These are phyloP conservation scores for Lizonia empirigonia DNA, from an alignment of 2,329 filamentous ascomycete species.

Conservation along the genomic window DNA sequence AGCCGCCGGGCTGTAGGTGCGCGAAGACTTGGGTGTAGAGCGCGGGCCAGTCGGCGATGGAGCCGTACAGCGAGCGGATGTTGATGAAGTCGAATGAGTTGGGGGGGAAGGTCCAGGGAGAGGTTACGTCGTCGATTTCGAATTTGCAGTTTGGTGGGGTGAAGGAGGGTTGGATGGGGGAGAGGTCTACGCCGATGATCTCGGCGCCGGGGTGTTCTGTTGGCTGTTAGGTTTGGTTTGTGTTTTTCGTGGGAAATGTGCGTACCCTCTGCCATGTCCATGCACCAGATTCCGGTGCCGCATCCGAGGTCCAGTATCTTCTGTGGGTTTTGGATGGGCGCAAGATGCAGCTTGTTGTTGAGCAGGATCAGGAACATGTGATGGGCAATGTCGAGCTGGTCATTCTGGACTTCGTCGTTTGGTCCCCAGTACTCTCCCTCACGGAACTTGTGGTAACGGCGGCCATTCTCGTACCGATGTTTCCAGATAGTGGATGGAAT, in stretches of 20 bases:
- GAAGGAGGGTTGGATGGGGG: conserved; percentile 54
- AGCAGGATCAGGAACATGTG: conserved; percentile 34
- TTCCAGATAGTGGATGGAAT: conserved; percentile 38
- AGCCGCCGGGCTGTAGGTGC: conserved; percentile 45
- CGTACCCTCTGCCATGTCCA: conserved; percentile 34
- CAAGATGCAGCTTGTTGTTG: conserved; percentile 31
- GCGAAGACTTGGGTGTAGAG: conserved; percentile 41
- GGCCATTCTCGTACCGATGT: conserved; percentile 42
- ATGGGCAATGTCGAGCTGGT: conserved; percentile 38
- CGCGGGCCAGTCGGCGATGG: conserved; percentile 51
- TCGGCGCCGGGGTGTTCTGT: conserved; percentile 40
- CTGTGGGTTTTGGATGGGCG: conserved; percentile 28
- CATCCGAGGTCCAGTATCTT: conserved; percentile 33
- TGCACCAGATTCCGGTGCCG: conserved; percentile 40
- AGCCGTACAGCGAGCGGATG: conserved; percentile 51
- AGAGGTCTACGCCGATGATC: conserved; percentile 55
- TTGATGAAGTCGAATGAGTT: conserved; percentile 51
- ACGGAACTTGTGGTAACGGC: conserved; percentile 40
- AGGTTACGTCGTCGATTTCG: conserved; percentile 53
- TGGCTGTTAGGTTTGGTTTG: neutral
- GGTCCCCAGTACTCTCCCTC: conserved; percentile 42
- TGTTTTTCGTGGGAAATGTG: neutral
- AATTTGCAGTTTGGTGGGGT: conserved; percentile 53
- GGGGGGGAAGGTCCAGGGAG: conserved; percentile 45
- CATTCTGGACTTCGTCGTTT: conserved; percentile 38